Percentiles rank a stretch among this genome's conserved stretches.
phyloP scores from a whole-genome alignment of 495 filamentous ascomycete species.

The Tricharina praecox region DNA sequence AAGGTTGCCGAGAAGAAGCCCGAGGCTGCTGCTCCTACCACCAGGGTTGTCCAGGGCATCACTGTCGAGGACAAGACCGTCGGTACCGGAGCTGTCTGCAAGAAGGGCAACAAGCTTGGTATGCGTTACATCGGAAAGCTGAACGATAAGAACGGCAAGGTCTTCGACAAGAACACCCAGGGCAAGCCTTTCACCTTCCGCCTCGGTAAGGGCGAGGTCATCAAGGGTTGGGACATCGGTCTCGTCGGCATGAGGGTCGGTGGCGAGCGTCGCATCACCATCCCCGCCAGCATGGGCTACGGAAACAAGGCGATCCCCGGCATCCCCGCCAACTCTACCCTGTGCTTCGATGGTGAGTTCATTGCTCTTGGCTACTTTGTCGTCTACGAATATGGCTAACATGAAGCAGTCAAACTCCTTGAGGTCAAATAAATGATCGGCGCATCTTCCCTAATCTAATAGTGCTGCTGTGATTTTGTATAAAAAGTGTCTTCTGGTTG shows the following conservation, averaged over 20 bases:
- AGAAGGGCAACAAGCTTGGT: conserved; percentile 68
- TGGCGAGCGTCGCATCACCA: conserved; percentile 77
- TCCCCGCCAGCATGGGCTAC: conserved; percentile 73
- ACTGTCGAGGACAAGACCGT: conserved; percentile 89
- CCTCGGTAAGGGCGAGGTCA: conserved; percentile 82
- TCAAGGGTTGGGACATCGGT: conserved; percentile 97
- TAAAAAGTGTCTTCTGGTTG: not conserved
- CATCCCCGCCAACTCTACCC: conserved; percentile 76
- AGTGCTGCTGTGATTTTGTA: not conserved
- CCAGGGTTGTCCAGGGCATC: conserved; percentile 69
- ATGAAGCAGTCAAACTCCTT: conserved; percentile 19
- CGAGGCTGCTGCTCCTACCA: conserved; percentile 33
- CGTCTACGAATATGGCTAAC: not conserved
- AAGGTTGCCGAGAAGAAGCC: conserved; percentile 37
- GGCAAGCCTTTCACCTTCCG: conserved; percentile 93
- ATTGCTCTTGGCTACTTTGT: not conserved
- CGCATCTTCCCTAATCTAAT: not conserved
- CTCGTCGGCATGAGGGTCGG: conserved; percentile 79
- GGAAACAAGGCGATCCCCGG: conserved; percentile 60
- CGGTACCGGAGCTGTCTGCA: conserved; percentile 61
- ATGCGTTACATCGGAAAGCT: conserved; percentile 98
- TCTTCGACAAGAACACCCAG: conserved; percentile 97
- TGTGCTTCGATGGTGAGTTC: conserved; percentile 81
- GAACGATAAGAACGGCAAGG: conserved; percentile 69
- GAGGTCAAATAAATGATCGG: conserved; percentile 19